Percentiles rank a stretch among this genome's conserved stretches.
Conservation (phyloP, 495 filamentous ascomycete genomes). For the Opeltia flavorubescens region DNA sequence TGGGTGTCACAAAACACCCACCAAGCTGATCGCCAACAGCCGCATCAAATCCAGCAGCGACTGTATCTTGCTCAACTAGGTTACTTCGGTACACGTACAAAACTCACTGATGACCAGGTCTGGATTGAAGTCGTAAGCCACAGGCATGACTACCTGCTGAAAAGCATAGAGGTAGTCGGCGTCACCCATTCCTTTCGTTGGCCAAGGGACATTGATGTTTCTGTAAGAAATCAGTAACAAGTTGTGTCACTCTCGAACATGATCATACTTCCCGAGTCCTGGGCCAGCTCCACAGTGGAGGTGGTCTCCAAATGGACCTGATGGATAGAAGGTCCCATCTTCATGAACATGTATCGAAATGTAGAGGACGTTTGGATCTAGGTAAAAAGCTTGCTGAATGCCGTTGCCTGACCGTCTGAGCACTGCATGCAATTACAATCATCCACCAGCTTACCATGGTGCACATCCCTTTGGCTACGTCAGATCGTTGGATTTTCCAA, state of each 20-base stretch:
- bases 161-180: constrained; percentile 95
- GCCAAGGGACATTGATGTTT: constrained; percentile 95
- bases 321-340: constrained; percentile 75
- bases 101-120: constrained; percentile 71
- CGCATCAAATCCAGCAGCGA: constrained; percentile 93
- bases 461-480: constrained; percentile 37
- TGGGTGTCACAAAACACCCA: constrained; percentile 77
- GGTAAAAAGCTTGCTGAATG: constrained; percentile 90
- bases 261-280: constrained; percentile 52
- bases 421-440: not conserved
- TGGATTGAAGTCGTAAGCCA: constrained; percentile 81
- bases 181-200: constrained; percentile 84
- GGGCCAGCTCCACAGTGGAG: constrained; percentile 58
- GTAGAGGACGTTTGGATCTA: constrained; percentile 89
- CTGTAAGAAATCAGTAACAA: constrained; percentile 20
- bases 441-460: constrained; percentile 34
- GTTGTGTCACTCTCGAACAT: not conserved
- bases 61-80: constrained; percentile 20
- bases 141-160: constrained; percentile 94
- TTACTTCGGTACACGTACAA: not conserved
- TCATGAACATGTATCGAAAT: constrained; percentile 89
- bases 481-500: not conserved
- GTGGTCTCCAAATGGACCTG: constrained; percentile 56
- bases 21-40: constrained; percentile 86
- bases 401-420: constrained; percentile 58